Base-by-base conservation (phyloP, 2,329 filamentous ascomycete species). In the Elsinoe necatrix region DNA sequence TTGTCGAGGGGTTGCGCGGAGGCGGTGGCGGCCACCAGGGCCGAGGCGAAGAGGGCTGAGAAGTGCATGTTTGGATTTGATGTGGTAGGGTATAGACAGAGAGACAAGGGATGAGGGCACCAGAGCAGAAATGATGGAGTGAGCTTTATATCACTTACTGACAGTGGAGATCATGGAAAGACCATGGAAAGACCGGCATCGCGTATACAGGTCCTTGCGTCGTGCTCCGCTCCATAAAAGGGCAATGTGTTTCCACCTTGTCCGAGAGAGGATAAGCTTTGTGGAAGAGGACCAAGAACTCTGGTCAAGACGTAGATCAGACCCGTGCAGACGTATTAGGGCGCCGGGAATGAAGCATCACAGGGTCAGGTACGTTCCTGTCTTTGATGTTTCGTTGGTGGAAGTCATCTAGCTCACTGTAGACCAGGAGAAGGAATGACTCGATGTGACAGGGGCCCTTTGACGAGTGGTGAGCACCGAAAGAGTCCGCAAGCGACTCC, bases 1-100 rank as follows among this genome's bases (percentile, higher is more conserved):
- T 63, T 61, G 29, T 55, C 48, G 37, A 60, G 27, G 54, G 63
- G 59, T 9, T 59, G 55, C 18, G 62, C 62, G 11, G 61, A 45
- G n/a, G 60, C 57, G 31, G 61, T 57, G 21, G 57, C 41, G 18
- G 58, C 57, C 18, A 63, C 31, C 34, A 56, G 37, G 21, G 59
- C 59, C 35, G 55, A 9, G 34, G 58, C 48, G 59, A 56, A 37
- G 37, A 58, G 27, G 54, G 59, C 56, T 5, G 61, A 23, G 58
- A 63, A 51, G 54, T 61, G 62, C 61, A 63, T 64, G 3, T 20
- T 61, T 54, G 31, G 27, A 9, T 29, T 29, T 37, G 45, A 25
- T 54, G 37, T 45, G 41, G 16, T 45, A 3, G 18, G 12, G 41
- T 45, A 25, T 23, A 20, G 14, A 11, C 18, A 14, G 16, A 50